phyloP scores from a whole-genome alignment of 805 yeast species.

The Saccharomycopsis sp. region DNA sequence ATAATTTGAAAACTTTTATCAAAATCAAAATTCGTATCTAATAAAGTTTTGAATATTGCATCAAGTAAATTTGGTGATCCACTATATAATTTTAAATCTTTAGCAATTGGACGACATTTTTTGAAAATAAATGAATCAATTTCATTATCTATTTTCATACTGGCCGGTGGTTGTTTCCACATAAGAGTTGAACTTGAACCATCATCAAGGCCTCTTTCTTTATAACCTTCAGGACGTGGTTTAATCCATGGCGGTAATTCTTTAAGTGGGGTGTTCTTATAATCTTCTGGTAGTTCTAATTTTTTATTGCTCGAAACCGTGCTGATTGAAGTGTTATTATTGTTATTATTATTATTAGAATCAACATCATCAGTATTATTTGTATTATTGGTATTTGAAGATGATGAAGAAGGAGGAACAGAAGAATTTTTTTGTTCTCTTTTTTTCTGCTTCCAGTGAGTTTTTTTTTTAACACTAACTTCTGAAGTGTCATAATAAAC shows the following conservation, averaged over 20 bases:
- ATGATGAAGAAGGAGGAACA: too few relatives aligned
- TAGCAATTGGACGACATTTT: slow-evolving; percentile 48
- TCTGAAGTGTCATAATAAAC: slow-evolving; percentile 45
- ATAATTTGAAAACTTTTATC: slow-evolving; percentile 39
- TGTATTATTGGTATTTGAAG: too few relatives aligned
- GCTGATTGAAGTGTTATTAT: too few relatives aligned
- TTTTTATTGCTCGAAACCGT: background rate
- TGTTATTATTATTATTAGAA: too few relatives aligned
- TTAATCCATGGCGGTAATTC: slow-evolving; percentile 69
- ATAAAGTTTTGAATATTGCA: slow-evolving; percentile 45
- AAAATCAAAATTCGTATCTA: slow-evolving; percentile 42
- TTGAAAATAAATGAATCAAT: slow-evolving; percentile 44
- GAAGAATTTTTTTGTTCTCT: slow-evolving; percentile 12
- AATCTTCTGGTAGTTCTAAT: slow-evolving; percentile 39
- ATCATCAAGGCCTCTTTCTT: slow-evolving; percentile 73
- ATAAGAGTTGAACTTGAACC: slow-evolving; percentile 47
- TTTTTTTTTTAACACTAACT: slow-evolving; percentile 16
- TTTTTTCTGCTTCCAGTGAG: too few relatives aligned
- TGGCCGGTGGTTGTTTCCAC: slow-evolving; percentile 44
- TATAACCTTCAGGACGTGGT: slow-evolving; percentile 67
- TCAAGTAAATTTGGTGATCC: slow-evolving; percentile 79
- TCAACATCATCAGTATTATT: too few relatives aligned
- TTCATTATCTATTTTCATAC: slow-evolving; percentile 21
- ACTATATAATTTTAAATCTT: slow-evolving; percentile 39
- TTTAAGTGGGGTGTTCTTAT: slow-evolving; percentile 28